Conservation (phyloP, 495 filamentous ascomycete genomes). For the Aspergillus cristatus region DNA sequence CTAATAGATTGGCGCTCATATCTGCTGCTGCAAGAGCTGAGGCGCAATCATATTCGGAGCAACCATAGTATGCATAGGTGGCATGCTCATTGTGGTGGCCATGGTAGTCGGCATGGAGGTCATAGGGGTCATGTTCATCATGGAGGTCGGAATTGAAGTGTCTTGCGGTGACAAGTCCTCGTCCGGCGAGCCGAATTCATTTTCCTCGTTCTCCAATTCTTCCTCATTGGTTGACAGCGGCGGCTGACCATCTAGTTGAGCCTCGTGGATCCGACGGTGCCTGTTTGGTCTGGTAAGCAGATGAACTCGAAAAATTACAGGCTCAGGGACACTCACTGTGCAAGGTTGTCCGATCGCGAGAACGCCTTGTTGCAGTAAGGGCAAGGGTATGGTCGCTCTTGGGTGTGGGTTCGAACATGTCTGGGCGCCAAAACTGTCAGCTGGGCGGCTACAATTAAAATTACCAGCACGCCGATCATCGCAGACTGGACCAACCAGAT, state of each 20-base stretch:
- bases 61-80: slow-evolving; percentile 27
- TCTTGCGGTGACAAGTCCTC: slow-evolving; percentile 56
- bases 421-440: slow-evolving; percentile 52
- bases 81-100: slow-evolving; percentile 28
- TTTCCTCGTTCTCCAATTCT: slow-evolving; percentile 63
- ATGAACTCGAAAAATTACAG: slow-evolving; percentile 27
- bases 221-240: slow-evolving; percentile 54
- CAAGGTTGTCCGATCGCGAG: slow-evolving; percentile 95
- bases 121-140: slow-evolving; percentile 29
- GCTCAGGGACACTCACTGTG: slow-evolving; percentile 63
- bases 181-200: slow-evolving; percentile 65
- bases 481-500: slow-evolving; percentile 3
- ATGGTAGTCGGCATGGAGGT: slow-evolving; percentile 32
- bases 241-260: slow-evolving; percentile 56
- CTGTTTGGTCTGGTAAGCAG: slow-evolving; percentile 45
- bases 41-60: slow-evolving; percentile 18
- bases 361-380: slow-evolving; percentile 97
- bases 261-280: slow-evolving; percentile 93
- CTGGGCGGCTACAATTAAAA: slow-evolving; percentile 53
- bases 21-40: slow-evolving; percentile 39
- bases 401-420: slow-evolving; percentile 98
- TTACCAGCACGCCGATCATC: slow-evolving; percentile 17
- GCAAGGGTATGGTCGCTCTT: slow-evolving; percentile 97
- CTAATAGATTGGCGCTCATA: slow-evolving; percentile 11
- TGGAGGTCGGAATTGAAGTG: slow-evolving; percentile 18